Conservation (phyloP, 1,139 yeast species). For the Candida dubliniensis region DNA sequence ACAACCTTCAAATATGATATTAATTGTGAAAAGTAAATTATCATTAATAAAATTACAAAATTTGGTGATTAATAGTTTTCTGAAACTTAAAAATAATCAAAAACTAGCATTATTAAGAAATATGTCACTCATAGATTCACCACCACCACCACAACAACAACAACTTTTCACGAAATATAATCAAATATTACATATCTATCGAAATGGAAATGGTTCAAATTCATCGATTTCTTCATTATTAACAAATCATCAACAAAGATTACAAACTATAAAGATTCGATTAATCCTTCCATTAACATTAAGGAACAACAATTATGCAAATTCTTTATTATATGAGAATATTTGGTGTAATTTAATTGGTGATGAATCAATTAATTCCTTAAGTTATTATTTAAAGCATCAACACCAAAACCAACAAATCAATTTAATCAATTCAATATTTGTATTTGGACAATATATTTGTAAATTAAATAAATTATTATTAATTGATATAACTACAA, state of each 20-base stretch:
- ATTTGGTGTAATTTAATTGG: constrained; percentile 63
- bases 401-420: not conserved
- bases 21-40: constrained; percentile 65
- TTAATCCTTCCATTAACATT: constrained; percentile 38
- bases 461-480: constrained; percentile 31
- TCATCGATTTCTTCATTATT: too few relatives aligned
- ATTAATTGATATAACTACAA: constrained; percentile 47
- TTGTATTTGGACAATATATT: constrained; percentile 39
- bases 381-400: constrained; percentile 31
- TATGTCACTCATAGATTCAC: not conserved
- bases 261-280: constrained; percentile 22
- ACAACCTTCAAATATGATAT: constrained; percentile 43
- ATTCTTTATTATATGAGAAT: constrained; percentile 25
- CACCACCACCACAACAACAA: constrained; percentile 1
- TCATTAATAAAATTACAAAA: constrained; percentile 58
- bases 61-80: constrained; percentile 45
- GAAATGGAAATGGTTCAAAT: not conserved
- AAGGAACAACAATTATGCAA: constrained; percentile 6
- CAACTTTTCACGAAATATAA: constrained; percentile 14
- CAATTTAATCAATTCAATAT: constrained; percentile 20
- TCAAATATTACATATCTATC: constrained; percentile 9
- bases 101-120: not conserved
- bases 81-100: constrained; percentile 14
- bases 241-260: constrained; percentile 10
- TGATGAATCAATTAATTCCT: constrained; percentile 54